Conservation (phyloP, 352 stramenopile species). For the Globisporangium nagaii region DNA sequence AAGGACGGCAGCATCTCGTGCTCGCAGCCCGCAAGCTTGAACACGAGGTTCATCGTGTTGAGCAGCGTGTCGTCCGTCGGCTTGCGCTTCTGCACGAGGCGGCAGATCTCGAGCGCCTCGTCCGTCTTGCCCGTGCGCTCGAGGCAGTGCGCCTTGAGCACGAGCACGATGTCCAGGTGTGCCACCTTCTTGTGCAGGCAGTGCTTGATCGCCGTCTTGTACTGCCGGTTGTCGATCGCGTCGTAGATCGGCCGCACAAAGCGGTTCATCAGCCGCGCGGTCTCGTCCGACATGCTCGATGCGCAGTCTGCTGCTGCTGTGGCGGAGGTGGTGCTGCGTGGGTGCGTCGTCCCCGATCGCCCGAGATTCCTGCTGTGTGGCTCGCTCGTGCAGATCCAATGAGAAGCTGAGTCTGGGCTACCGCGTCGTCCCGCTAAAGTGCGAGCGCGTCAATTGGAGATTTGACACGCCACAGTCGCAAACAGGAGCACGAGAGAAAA, state of each 20-base stretch:
- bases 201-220: constrained; percentile 80
- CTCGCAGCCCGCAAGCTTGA: constrained; percentile 61
- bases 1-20: constrained; percentile 78
- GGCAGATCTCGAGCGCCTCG: constrained; percentile 71
- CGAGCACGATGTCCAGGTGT: constrained; percentile 70
- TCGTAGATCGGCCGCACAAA: constrained; percentile 85
- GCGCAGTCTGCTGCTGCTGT: not conserved
- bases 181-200: constrained; percentile 77
- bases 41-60: constrained; percentile 83
- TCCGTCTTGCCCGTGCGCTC: constrained; percentile 64
- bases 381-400: constrained; percentile 2
- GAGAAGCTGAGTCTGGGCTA: too few relatives aligned
- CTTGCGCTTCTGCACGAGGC: constrained; percentile 47
- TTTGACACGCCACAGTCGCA: not conserved
- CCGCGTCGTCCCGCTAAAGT: too few relatives aligned
- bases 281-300: constrained; percentile 44
- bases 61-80: constrained; percentile 80
- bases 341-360: too few relatives aligned
- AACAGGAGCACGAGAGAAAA: constrained; percentile 1
- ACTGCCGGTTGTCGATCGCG: constrained; percentile 74
- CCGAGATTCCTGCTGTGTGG: too few relatives aligned
- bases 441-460: too few relatives aligned
- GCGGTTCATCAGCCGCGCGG: constrained; percentile 51
- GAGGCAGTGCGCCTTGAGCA: constrained; percentile 82
- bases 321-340: too few relatives aligned